Conservation (phyloP, 306 rosid genomes). For the Vigna hirtella region DNA sequence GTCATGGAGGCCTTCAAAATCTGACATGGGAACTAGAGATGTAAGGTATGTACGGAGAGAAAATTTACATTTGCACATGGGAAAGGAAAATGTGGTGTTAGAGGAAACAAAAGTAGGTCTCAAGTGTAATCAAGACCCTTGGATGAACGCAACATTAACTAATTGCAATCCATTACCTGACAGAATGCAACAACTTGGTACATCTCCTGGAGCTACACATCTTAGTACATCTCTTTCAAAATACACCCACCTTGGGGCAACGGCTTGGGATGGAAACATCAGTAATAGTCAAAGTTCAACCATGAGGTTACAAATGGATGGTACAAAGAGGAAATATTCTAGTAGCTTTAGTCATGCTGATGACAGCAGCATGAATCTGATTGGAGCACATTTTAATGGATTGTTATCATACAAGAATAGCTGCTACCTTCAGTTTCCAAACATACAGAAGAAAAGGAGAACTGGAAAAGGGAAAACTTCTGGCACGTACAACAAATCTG, state of each 20-base stretch:
- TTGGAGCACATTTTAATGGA: conserved; percentile 50
- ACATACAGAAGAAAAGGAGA: conserved; percentile 60
- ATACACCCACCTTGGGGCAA: conserved; percentile 32
- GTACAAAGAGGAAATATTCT: conserved; percentile 49
- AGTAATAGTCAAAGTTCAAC: conserved; percentile 42
- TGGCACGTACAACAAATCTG: conserved; percentile 30
- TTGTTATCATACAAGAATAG: conserved; percentile 46
- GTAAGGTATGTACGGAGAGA: conserved; percentile 44
- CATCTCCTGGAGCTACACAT: not conserved
- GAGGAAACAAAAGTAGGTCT: conserved; percentile 25
- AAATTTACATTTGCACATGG: conserved; percentile 17
- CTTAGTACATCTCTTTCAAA: conserved; percentile 36
- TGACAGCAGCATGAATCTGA: conserved; percentile 48
- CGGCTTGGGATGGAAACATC: conserved; percentile 48
- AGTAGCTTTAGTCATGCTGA: conserved; percentile 39
- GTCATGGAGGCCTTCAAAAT: conserved; percentile 59
- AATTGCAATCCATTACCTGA: conserved; percentile 40
- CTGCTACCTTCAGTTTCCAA: conserved; percentile 51
- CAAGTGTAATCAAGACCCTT: conserved; percentile 36
- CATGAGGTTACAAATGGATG: conserved; percentile 36
- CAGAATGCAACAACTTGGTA: conserved; percentile 41
- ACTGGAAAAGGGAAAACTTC: conserved; percentile 53
- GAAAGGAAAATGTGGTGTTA: conserved; percentile 1
- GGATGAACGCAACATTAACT: conserved; percentile 41
- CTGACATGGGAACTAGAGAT: conserved; percentile 48